Conservation (phyloP, 2,329 filamentous ascomycete genomes). For the Tolypocladium tundrense region DNA sequence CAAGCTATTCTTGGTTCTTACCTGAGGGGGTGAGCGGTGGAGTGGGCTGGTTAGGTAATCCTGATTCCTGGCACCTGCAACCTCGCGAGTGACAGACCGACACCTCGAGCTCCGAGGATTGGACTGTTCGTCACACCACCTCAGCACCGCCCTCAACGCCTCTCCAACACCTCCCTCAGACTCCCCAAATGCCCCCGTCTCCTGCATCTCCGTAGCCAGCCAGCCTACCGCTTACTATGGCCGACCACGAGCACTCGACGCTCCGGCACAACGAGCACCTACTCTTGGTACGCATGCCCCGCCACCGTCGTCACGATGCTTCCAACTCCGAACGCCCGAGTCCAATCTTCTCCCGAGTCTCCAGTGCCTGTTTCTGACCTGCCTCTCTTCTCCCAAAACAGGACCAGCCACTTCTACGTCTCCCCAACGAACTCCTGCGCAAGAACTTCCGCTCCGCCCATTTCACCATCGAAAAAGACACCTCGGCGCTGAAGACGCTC, state of each 20-base stretch:
- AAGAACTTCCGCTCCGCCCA: conserved; percentile 89
- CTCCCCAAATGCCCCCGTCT: background rate
- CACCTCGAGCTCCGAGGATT: background rate
- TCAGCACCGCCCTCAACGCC: background rate
- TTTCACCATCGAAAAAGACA: conserved; percentile 64
- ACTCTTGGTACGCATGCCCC: conserved; percentile 48
- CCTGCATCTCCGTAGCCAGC: background rate
- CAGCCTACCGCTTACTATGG: conserved; percentile 30
- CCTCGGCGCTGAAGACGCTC: conserved; percentile 48
- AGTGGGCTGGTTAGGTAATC: background rate
- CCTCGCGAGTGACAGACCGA: background rate
- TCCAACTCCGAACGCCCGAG: background rate
- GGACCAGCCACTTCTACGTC: conserved; percentile 90
- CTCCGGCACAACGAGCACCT: conserved; percentile 68
- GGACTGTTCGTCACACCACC: background rate
- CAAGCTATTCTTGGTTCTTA: background rate
- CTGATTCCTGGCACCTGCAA: background rate
- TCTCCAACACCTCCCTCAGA: background rate
- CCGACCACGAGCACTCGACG: conserved; percentile 51
- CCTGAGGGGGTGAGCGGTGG: background rate
- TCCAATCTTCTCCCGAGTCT: background rate
- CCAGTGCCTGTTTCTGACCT: background rate
- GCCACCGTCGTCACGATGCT: background rate
- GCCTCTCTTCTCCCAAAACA: conserved; percentile 19
- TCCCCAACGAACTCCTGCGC: conserved; percentile 84